Evolutionary conservation across 2,329 filamentous ascomycete genomes (phyloP), one percentile per base, ranked within the genome.

Genomic region (Sporothrix dimorphospora): DNA sequence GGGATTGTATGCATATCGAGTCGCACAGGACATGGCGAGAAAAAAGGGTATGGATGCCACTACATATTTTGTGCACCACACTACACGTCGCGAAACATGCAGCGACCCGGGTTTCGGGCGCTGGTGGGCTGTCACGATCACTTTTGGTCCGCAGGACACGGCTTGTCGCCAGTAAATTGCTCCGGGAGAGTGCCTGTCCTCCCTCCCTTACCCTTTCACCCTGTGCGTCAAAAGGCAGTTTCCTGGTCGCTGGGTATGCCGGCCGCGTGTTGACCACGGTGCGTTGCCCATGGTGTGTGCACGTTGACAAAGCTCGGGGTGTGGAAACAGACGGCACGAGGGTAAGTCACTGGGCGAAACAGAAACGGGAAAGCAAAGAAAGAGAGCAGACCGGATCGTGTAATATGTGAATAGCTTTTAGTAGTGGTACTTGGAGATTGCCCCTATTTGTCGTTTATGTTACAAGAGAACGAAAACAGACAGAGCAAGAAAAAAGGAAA

Each of bases 91-190:
- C 38, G 38, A 65, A 45, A 9, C 27, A 66, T 51, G 65, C 65
- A 67, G 65, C 65, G 9, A 51, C 45, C 65, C 65, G 45, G 27
- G 42, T 38, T 53, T 67, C 45, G 27, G 65, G 65, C 11, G 47
- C 45, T 51, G 27, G 27, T 65, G n/a, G 38, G 38, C 11, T 27
- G 59, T 27, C 38, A 19, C 21, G 59, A 45, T 42, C 59, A 12
- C 21, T 47, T 19, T 19, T 47, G 51, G 24, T 16, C 51, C 12
- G 51, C 11, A 21, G 12, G 24, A 19, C 38, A 11, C 59, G n/a
- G 8, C 16, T 27, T 49, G 27, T 34, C 24, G 63, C 63, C 42
- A 49, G 42, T 66, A 66, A 30, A 30, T 65, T 65, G 40, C 21
- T 16, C 8, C 42, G 14, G 12, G 61, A 24, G 4, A 65, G 16